These are phyloP conservation scores for Microstegium vimineum DNA, from an alignment of 176 grass and related monocot species.

Conservation along the genomic window DNA sequence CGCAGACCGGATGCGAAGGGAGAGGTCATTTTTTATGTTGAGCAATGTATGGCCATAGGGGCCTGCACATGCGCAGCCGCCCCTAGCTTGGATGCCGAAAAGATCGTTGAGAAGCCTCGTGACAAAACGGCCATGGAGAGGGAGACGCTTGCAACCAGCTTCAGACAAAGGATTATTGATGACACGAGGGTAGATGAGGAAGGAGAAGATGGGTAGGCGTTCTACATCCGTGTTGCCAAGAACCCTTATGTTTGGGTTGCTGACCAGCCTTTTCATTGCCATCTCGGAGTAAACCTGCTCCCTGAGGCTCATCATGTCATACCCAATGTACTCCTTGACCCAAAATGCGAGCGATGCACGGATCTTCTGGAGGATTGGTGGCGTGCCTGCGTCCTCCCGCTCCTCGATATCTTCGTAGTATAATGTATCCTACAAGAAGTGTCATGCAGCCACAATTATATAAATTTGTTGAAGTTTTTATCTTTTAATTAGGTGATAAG, in stretches of 20 bases:
- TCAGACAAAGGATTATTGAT: background rate
- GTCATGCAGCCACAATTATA: background rate
- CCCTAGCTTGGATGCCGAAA: no score
- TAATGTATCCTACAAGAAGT: constrained; percentile 47
- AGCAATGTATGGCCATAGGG: no score
- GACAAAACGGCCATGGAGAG: no score
- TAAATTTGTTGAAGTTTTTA: background rate
- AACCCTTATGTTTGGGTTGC: constrained; percentile 39
- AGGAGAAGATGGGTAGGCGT: constrained; percentile 72
- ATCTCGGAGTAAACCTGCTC: no score
- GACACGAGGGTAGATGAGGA: constrained; percentile 44
- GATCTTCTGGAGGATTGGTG: constrained; percentile 66
- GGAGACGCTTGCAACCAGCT: no score
- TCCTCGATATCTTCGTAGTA: constrained; percentile 60
- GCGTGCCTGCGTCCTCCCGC: constrained; percentile 65
- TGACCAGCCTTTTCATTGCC: constrained; percentile 39
- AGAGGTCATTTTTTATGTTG: no score
- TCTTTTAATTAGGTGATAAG: background rate
- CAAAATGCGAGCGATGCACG: constrained; percentile 54
- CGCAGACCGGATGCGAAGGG: constrained; percentile 47
- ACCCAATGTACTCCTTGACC: no score
- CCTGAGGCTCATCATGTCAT: no score
- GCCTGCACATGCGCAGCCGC: no score
- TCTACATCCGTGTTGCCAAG: no score
- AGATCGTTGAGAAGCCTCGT: no score